Conservation (phyloP, 164 flowering plant species). For the Sextonia rubra region DNA sequence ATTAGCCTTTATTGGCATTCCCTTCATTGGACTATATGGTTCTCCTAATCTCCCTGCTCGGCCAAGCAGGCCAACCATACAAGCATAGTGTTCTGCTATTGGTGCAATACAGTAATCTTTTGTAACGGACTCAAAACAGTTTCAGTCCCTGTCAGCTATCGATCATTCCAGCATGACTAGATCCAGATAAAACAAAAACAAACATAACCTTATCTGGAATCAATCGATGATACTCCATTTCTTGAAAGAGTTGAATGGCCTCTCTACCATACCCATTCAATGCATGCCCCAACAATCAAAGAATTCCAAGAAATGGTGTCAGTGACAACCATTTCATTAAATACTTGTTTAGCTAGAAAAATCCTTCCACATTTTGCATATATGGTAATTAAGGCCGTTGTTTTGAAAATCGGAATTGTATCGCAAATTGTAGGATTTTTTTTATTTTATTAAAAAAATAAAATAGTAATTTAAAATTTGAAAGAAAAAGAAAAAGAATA, state of each 20-base stretch:
- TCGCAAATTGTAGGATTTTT: no score
- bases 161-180: slow-evolving; percentile 19
- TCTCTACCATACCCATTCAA: slow-evolving; percentile 18
- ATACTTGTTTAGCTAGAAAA: slow-evolving; percentile 9
- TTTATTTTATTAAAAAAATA: no score
- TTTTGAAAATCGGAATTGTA: no score
- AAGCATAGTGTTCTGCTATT: slow-evolving; percentile 19
- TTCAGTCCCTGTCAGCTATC: slow-evolving; percentile 18
- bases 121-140: slow-evolving; percentile 13
- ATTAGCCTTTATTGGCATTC: slow-evolving; percentile 20
- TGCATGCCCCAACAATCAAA: slow-evolving; percentile 19
- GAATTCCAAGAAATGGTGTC: slow-evolving; percentile 22
- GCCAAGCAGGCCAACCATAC: slow-evolving; percentile 20
- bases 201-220: slow-evolving; percentile 20
- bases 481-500: no score
- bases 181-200: slow-evolving; percentile 22
- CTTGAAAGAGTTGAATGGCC: slow-evolving; percentile 15
- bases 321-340: slow-evolving; percentile 1
- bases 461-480: no score
- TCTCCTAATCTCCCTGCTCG: slow-evolving; percentile 18
- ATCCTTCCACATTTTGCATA: slow-evolving; percentile 22
- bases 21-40: slow-evolving; percentile 15
- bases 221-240: slow-evolving; percentile 12
- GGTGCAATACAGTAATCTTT: slow-evolving; percentile 14
- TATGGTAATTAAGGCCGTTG: slow-evolving; percentile 18